Evolutionary conservation across 164 flowering plant genomes (phyloP).

Genomic region (Magnolia sinica): DNA sequence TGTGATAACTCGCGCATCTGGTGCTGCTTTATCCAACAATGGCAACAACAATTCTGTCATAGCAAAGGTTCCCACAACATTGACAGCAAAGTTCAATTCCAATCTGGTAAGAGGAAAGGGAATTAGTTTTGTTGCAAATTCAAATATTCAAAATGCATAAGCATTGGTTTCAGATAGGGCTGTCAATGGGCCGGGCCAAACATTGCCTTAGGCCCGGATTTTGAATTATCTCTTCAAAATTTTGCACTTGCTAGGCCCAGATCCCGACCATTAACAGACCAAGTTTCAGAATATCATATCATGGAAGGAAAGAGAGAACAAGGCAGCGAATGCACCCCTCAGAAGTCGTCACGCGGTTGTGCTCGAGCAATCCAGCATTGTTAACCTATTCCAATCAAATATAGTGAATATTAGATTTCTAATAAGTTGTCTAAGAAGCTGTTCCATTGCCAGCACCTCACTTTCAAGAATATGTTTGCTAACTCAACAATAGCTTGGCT

Average conservation of each 20-base stretch:
- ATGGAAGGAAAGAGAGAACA: neutral
- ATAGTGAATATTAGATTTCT: slow-evolving; percentile 6
- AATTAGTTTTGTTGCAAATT: slow-evolving; percentile 13
- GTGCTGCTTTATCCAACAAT: slow-evolving; percentile 77
- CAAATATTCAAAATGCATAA: neutral
- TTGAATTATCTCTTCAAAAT: too few relatives aligned
- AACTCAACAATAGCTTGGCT: neutral
- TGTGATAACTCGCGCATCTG: slow-evolving; percentile 89
- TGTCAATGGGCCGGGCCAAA: neutral
- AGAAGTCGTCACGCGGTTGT: slow-evolving; percentile 50
- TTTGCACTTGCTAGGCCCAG: neutral
- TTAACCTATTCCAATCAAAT: slow-evolving; percentile 54
- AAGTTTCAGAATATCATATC: neutral
- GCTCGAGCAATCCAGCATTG: slow-evolving; percentile 89
- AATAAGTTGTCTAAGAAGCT: neutral
- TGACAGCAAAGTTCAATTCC: slow-evolving; percentile 86
- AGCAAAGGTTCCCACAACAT: slow-evolving; percentile 77
- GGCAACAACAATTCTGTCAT: slow-evolving; percentile 81
- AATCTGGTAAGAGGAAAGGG: slow-evolving; percentile 36
- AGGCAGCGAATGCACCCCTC: slow-evolving; percentile 59
- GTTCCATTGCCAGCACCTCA: neutral
- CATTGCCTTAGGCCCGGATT: neutral
- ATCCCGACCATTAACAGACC: neutral
- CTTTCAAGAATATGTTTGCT: neutral
- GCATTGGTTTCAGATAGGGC: neutral